Base-by-base conservation (phyloP, 2,329 filamentous ascomycete species). In the Neocucurbitaria cava region DNA sequence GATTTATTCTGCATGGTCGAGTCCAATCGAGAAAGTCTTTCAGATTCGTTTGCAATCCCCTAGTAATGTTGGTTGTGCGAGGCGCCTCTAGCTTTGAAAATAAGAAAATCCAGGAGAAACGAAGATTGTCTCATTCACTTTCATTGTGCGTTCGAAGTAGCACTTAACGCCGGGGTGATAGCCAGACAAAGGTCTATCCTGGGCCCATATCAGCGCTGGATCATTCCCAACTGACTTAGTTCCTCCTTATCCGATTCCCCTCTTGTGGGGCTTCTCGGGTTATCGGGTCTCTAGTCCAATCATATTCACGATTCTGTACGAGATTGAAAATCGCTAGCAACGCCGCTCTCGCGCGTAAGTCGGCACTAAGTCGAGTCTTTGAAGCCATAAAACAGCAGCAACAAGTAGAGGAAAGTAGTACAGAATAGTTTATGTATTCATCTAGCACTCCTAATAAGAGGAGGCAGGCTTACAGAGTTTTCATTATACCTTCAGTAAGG, bases 1-100 rank as follows among this genome's bases (percentile, higher is more conserved):
- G 28, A 31, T 31, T 8, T 15, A 11, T 31, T 31, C 28, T 31
- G 28, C 28, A 31, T 31, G 28, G 28, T 31, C 3, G 0, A 85
- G 68, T 65, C 53, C 42, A 11, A 33, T 26, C 13, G 20, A 5
- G 3, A 39, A 35, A 33, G n/a, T 17, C 28, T 3, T 3, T 39
- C 42, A 33, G 26, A 20, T 20, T 47, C 21, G 28, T 26, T 33
- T 20, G 13, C 4, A 9, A 4, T 15, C 33, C 15, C 9, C 18
- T 23, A 44, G 31, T 44, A 7, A 38, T 31, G 28, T n/a, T 31
- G 28, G 28, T 31, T 5, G 28, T 31, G 28, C 28, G 28, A 31
- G 28, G 28, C 28, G 28, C 8, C 28, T 11, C 24, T 1, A 31
- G 28, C 28, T 31, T 31, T 31, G 28, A 11, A 31, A 31, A 11